A percentile compares a stretch with the other conserved stretches of the same genome.
These are phyloP conservation scores for Jaltomata sinuosa DNA, from an alignment of 257 asterid genomes.

Conservation along the genomic window DNA sequence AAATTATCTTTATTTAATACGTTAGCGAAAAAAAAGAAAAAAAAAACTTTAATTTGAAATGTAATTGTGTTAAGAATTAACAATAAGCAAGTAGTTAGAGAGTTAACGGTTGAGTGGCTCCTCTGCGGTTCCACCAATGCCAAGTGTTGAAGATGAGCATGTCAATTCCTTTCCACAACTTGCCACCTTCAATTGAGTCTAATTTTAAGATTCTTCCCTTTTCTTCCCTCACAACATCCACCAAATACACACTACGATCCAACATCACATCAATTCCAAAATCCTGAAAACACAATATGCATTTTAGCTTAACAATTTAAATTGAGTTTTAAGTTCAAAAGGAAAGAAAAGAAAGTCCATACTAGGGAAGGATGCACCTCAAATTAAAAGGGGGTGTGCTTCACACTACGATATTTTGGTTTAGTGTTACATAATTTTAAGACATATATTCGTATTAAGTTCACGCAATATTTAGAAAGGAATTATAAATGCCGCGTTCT, in stretches of 20 bases:
- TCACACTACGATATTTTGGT: not conserved
- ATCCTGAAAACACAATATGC: conserved; percentile 23
- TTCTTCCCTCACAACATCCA: conserved; percentile 46
- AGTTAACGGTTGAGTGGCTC: conserved; percentile 61
- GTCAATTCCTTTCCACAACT: conserved; percentile 52
- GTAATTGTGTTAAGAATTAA: not conserved
- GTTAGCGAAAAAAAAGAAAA: not conserved
- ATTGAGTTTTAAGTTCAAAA: not conserved
- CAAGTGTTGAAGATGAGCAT: conserved; percentile 73
- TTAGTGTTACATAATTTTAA: too few relatives aligned
- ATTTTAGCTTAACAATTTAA: not conserved
- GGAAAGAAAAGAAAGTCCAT: not conserved
- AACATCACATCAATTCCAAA: conserved; percentile 50
- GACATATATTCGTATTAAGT: not conserved
- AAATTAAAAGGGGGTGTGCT: not conserved
- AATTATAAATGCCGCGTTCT: too few relatives aligned
- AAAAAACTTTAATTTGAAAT: not conserved
- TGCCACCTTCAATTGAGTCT: conserved; percentile 60
- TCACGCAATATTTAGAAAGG: too few relatives aligned
- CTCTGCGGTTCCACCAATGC: conserved; percentile 94
- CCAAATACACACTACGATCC: conserved; percentile 53
- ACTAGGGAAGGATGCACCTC: not conserved
- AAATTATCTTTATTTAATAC: not conserved
- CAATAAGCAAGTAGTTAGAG: not conserved
- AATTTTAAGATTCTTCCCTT: conserved; percentile 48